A percentile compares a stretch with the other conserved stretches of the same genome.
Conservation (phyloP, 2,329 filamentous ascomycete species). For the Fusarium sp. region DNA sequence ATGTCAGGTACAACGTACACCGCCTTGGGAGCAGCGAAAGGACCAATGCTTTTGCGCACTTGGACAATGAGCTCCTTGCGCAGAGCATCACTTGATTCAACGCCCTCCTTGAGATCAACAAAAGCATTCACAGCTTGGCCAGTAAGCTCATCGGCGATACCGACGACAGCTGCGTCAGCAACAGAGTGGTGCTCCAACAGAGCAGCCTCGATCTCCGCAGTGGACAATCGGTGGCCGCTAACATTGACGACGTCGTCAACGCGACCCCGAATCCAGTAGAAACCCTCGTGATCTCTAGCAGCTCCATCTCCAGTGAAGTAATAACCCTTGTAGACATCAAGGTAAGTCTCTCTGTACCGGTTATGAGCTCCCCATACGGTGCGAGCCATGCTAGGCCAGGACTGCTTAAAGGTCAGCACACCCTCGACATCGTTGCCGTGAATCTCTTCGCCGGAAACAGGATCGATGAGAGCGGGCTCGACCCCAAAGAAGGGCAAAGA, state of each 20-base stretch:
- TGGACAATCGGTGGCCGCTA: slow-evolving; percentile 93
- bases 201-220: slow-evolving; percentile 96
- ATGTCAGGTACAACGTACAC: slow-evolving; percentile 92
- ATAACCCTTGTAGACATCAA: slow-evolving; percentile 97
- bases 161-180: slow-evolving; percentile 94
- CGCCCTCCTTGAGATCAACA: slow-evolving; percentile 88
- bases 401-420: slow-evolving; percentile 94
- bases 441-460: slow-evolving; percentile 92
- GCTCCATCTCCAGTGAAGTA: slow-evolving; percentile 98
- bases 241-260: slow-evolving; percentile 99
- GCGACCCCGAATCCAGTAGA: slow-evolving; percentile 99
- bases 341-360: slow-evolving; percentile 98
- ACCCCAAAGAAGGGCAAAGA: slow-evolving; percentile 98
- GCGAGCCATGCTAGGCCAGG: slow-evolving; percentile 98
- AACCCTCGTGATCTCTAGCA: slow-evolving; percentile 95
- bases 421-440: slow-evolving; percentile 97
- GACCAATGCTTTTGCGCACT: slow-evolving; percentile 96
- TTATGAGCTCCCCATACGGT: slow-evolving; percentile 98
- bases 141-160: slow-evolving; percentile 91
- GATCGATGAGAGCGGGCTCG: slow-evolving; percentile 96
- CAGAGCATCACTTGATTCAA: slow-evolving; percentile 79
- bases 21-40: slow-evolving; percentile 95
- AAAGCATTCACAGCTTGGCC: slow-evolving; percentile 98
- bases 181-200: slow-evolving; percentile 91
- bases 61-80: slow-evolving; percentile 95